A percentile compares a stretch with the other conserved stretches of the same genome.
Conservation (phyloP, 352 stramenopile genomes). For the Globisporangium canariense region DNA sequence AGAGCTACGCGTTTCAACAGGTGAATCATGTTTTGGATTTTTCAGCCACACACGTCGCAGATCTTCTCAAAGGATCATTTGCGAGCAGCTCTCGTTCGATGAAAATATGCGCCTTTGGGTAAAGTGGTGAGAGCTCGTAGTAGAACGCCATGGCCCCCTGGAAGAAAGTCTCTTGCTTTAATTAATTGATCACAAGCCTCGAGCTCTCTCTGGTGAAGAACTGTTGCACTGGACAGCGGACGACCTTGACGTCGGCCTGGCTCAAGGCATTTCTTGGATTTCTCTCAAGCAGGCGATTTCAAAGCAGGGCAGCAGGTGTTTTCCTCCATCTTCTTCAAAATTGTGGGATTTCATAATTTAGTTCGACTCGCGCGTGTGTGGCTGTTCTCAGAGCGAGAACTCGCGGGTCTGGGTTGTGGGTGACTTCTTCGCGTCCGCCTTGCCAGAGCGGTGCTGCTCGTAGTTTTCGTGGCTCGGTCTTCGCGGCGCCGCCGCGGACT, state of each 20-base stretch:
- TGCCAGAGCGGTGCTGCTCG: constrained; percentile 1
- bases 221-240: too few relatives aligned
- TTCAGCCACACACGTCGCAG: background rate
- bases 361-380: background rate
- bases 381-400: constrained; percentile 1
- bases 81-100: too few relatives aligned
- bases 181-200: too few relatives aligned
- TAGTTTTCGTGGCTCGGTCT: constrained; percentile 11
- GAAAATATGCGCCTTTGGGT: too few relatives aligned
- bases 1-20: too few relatives aligned
- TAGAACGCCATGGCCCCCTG: too few relatives aligned
- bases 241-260: background rate
- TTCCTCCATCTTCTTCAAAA: background rate
- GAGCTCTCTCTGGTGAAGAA: too few relatives aligned
- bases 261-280: background rate
- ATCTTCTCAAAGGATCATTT: background rate
- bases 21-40: background rate
- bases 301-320: too few relatives aligned
- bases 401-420: background rate
- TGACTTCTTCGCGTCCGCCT: background rate
- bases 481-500: background rate
- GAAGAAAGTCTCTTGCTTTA: too few relatives aligned
- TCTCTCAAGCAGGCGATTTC: background rate
- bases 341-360: constrained; percentile 4
- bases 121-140: too few relatives aligned